A percentile compares a stretch with the other conserved stretches of the same genome.
These are phyloP conservation scores for Entophlyctis helioformis DNA, from an alignment of 192 early-diverging fungal species.

Conservation along the genomic window DNA sequence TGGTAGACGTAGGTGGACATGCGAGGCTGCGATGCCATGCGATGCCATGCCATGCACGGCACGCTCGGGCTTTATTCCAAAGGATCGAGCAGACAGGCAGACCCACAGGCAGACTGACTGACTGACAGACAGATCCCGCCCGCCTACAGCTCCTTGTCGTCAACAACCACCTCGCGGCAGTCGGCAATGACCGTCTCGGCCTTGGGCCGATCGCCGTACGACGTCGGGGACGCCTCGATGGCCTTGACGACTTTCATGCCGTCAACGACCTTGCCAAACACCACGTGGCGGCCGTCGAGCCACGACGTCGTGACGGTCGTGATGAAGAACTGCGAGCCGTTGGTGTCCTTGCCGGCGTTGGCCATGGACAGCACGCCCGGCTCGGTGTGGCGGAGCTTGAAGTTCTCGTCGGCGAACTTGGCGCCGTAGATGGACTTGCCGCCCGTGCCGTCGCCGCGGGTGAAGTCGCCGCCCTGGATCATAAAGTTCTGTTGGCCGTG, in stretches of 20 bases:
- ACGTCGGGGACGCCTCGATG: background rate
- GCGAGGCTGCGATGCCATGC: too few species aligned
- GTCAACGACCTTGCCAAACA: slow-evolving; percentile 43
- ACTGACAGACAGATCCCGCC: too few species aligned
- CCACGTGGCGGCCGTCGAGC: slow-evolving; percentile 48
- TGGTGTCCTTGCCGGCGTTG: slow-evolving; percentile 64
- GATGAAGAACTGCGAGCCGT: slow-evolving; percentile 71
- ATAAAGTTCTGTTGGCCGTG: slow-evolving; percentile 56
- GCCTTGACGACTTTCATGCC: slow-evolving; percentile 34
- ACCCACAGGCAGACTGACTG: too few species aligned
- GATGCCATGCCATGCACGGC: too few species aligned
- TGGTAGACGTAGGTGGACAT: too few species aligned
- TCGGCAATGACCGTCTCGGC: slow-evolving; percentile 33
- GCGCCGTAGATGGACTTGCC: slow-evolving; percentile 67
- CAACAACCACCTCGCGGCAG: slow-evolving; percentile 30
- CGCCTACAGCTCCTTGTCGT: slow-evolving; percentile 39
- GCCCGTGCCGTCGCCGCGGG: slow-evolving; percentile 68
- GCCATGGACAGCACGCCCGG: slow-evolving; percentile 85
- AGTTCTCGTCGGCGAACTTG: slow-evolving; percentile 93
- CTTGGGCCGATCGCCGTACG: slow-evolving; percentile 38
- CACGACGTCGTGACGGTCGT: slow-evolving; percentile 35
- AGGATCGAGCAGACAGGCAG: too few species aligned
- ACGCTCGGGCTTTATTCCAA: too few species aligned
- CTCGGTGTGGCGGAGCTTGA: slow-evolving; percentile 65
- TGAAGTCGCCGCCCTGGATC: slow-evolving; percentile 81